Conservation (phyloP, 2,329 filamentous ascomycete genomes). For the Colletotrichum sp. region DNA sequence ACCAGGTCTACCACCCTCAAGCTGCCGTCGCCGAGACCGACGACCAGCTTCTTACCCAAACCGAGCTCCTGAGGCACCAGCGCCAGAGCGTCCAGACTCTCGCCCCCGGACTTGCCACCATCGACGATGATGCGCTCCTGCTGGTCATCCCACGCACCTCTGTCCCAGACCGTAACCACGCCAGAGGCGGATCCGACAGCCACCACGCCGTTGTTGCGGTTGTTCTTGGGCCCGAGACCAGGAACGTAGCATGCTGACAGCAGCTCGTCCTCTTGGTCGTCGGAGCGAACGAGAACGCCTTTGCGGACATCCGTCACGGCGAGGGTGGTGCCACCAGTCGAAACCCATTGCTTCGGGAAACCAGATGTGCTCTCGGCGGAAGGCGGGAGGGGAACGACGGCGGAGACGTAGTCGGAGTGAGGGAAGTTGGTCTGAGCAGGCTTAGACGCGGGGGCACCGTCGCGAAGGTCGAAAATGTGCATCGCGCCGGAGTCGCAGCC, state of each 20-base stretch:
- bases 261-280: conserved; percentile 94
- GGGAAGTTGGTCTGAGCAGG: conserved; percentile 84
- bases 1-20: conserved; percentile 80
- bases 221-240: conserved; percentile 72
- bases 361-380: conserved; percentile 83
- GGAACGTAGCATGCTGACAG: conserved; percentile 81
- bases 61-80: conserved; percentile 74
- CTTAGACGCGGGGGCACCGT: conserved; percentile 60
- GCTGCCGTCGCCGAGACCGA: conserved; percentile 82
- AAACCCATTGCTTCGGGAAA: conserved; percentile 93
- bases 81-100: conserved; percentile 81
- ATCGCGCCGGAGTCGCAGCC: conserved; percentile 90
- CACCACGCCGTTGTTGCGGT: conserved; percentile 73
- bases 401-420: conserved; percentile 92
- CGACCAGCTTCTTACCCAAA: conserved; percentile 75
- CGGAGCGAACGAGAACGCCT: conserved; percentile 86
- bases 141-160: conserved; percentile 93
- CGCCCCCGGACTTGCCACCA: conserved; percentile 64
- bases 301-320: conserved; percentile 88
- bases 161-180: conserved; percentile 91
- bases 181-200: conserved; percentile 80
- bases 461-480: conserved; percentile 85
- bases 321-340: conserved; percentile 88
- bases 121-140: conserved; percentile 87
- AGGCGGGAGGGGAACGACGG: conserved; percentile 81